A percentile compares a stretch with the other conserved stretches of the same genome.
Evolutionary conservation across 208 protist genomes (phyloP).

Genomic region (Novymonas esmeraldas): DNA sequence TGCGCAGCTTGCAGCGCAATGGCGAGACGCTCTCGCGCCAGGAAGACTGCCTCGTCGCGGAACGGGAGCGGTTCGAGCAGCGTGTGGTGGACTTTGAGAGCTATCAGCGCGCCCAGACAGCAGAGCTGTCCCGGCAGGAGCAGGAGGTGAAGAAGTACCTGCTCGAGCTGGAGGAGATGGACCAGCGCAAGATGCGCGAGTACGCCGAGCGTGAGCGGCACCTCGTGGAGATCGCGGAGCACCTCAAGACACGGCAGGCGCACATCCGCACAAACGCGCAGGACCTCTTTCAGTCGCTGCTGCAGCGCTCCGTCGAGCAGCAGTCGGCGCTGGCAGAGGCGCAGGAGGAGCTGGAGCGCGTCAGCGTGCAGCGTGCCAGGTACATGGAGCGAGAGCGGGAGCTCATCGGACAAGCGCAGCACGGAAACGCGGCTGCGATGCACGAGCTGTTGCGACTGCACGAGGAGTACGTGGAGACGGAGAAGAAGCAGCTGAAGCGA

Average conservation of each 20-base stretch:
- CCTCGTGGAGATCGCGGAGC: slow-evolving; percentile 42
- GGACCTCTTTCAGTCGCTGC: slow-evolving; percentile 30
- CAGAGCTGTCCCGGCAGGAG: slow-evolving; percentile 42
- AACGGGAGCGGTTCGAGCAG: slow-evolving; percentile 40
- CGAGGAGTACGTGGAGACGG: slow-evolving; percentile 24
- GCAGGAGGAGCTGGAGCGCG: slow-evolving; percentile 44
- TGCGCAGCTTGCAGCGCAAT: slow-evolving; percentile 20
- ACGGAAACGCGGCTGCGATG: slow-evolving; percentile 17
- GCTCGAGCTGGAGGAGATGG: slow-evolving; percentile 56
- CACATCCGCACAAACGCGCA: slow-evolving; percentile 23
- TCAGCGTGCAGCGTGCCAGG: slow-evolving; percentile 27
- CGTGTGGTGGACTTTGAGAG: slow-evolving; percentile 43
- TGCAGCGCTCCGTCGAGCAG: slow-evolving; percentile 40
- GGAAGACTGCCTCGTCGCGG: slow-evolving; percentile 41
- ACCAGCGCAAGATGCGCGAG: slow-evolving; percentile 45
- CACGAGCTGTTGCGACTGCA: slow-evolving; percentile 24
- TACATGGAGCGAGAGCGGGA: slow-evolving; percentile 29
- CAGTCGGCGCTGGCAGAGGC: slow-evolving; percentile 33
- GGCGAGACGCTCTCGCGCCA: slow-evolving; percentile 30
- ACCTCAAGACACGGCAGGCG: slow-evolving; percentile 27
- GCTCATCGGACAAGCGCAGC: slow-evolving; percentile 9
- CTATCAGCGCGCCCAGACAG: slow-evolving; percentile 28
- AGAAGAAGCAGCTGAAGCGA: slow-evolving; percentile 40
- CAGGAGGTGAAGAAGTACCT: slow-evolving; percentile 51
- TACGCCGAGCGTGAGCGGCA: slow-evolving; percentile 39